A percentile compares a stretch with the other conserved stretches of the same genome.
These are phyloP conservation scores for Rhizopus sp. DNA, from an alignment of 371 early-diverging fungal species.

Conservation along the genomic window DNA sequence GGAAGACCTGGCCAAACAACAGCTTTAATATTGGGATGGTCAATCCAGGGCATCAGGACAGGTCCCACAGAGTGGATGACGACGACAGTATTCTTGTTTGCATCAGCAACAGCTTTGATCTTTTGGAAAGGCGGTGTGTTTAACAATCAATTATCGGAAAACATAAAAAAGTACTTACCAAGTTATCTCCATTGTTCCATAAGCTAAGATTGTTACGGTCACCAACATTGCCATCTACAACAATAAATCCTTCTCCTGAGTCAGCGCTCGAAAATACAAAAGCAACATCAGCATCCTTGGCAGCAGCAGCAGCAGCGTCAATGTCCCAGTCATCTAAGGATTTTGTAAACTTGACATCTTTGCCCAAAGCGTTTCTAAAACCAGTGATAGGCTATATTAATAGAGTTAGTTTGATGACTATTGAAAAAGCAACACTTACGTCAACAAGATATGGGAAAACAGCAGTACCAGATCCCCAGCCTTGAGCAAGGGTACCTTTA, in stretches of 20 bases:
- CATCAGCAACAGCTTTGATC: conserved; percentile 58
- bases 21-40: conserved; percentile 59
- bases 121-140: conserved; percentile 1
- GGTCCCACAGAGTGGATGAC: conserved; percentile 64
- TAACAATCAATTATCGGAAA: background rate
- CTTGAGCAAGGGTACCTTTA: conserved; percentile 58
- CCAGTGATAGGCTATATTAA: conserved; percentile 30
- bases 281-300: conserved; percentile 49
- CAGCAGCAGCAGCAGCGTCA: conserved; percentile 30
- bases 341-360: conserved; percentile 28
- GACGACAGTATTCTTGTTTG: conserved; percentile 56
- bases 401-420: background rate
- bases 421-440: conserved; percentile 16
- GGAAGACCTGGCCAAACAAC: conserved; percentile 54
- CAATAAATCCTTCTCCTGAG: conserved; percentile 57
- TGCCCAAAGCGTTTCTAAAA: conserved; percentile 39
- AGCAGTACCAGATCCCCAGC: conserved; percentile 68
- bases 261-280: conserved; percentile 61
- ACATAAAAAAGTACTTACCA: conserved; percentile 31
- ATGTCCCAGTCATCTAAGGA: conserved; percentile 45
- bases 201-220: conserved; percentile 62
- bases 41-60: conserved; percentile 59
- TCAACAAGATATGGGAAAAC: conserved; percentile 63
- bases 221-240: conserved; percentile 46
- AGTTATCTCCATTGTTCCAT: conserved; percentile 60